Conservation (phyloP, 495 filamentous ascomycete genomes). For the Neurospora africana region DNA sequence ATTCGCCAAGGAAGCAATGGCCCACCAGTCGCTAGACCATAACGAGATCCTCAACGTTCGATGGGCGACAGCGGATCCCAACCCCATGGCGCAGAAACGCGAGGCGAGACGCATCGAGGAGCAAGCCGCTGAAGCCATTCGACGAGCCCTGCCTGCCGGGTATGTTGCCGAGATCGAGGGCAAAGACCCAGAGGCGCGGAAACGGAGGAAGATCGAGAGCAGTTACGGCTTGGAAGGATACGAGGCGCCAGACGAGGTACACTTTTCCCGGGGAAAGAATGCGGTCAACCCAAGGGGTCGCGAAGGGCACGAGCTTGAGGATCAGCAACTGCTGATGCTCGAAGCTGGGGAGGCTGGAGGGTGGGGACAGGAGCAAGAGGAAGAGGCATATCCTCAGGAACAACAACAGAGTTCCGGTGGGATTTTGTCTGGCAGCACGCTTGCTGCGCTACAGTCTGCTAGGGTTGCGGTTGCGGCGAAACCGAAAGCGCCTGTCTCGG, state of each 20-base stretch:
- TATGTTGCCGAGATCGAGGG: slow-evolving; percentile 94
- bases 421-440: slow-evolving; percentile 70
- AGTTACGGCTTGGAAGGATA: slow-evolving; percentile 84
- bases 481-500: slow-evolving; percentile 29
- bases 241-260: slow-evolving; percentile 88
- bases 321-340: slow-evolving; percentile 41
- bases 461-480: slow-evolving; percentile 40
- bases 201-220: slow-evolving; percentile 81
- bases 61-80: slow-evolving; percentile 95
- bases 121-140: slow-evolving; percentile 93
- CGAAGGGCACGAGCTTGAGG: slow-evolving; percentile 36
- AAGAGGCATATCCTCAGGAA: slow-evolving; percentile 30
- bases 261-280: slow-evolving; percentile 62
- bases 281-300: slow-evolving; percentile 48
- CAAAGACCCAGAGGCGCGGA: slow-evolving; percentile 71
- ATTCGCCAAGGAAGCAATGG: slow-evolving; percentile 90
- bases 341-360: slow-evolving; percentile 29
- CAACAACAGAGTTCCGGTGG: slow-evolving; percentile 37
- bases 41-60: slow-evolving; percentile 89
- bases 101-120: slow-evolving; percentile 88
- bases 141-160: slow-evolving; percentile 78
- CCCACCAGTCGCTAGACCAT: slow-evolving; percentile 67
- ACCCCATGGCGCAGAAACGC: slow-evolving; percentile 86
- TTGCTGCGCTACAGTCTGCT: slow-evolving; percentile 57
- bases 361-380: slow-evolving; percentile 33